A percentile compares a stretch with the other conserved stretches of the same genome.
Conservation (phyloP, 306 rosid genomes). For the Cucurbita moschata region DNA sequence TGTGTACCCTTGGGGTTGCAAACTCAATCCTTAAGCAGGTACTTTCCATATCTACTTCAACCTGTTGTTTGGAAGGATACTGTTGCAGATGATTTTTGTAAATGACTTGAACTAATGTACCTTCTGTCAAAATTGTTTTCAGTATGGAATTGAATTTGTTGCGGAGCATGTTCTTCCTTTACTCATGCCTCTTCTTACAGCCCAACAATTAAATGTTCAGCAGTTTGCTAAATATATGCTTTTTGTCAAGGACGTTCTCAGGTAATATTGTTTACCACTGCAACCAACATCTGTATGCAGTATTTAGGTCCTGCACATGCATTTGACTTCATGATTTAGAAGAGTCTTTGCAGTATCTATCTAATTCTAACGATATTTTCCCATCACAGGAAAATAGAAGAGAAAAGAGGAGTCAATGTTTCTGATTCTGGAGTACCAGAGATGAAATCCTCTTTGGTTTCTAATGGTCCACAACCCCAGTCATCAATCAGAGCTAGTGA, state of each 20-base stretch:
- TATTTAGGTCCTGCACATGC: slow-evolving; percentile 1
- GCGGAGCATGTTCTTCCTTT: slow-evolving; percentile 95
- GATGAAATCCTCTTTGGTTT: slow-evolving; percentile 27
- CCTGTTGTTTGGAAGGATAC: neutral
- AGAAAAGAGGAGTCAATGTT: slow-evolving; percentile 81
- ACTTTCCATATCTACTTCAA: neutral
- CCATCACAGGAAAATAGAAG: slow-evolving; percentile 72
- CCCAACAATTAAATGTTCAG: slow-evolving; percentile 90
- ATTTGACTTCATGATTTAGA: neutral
- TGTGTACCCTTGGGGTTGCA: slow-evolving; percentile 98
- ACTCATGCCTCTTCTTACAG: slow-evolving; percentile 62
- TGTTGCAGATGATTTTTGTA: neutral
- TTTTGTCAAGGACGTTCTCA: slow-evolving; percentile 90
- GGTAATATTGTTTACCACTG: slow-evolving; percentile 23
- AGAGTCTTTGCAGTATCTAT: neutral
- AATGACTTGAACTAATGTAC: slow-evolving; percentile 8
- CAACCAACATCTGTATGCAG: neutral
- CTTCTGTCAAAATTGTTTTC: slow-evolving; percentile 21
- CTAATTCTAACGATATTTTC: neutral
- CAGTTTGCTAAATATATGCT: slow-evolving; percentile 98
- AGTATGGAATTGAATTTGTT: slow-evolving; percentile 87
- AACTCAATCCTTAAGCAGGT: slow-evolving; percentile 90
- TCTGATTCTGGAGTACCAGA: slow-evolving; percentile 66
- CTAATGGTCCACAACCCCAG: slow-evolving; percentile 47
- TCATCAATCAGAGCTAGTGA: slow-evolving; percentile 23